phyloP scores from a whole-genome alignment of 129 eudicot species.

The Flaveria robusta region DNA sequence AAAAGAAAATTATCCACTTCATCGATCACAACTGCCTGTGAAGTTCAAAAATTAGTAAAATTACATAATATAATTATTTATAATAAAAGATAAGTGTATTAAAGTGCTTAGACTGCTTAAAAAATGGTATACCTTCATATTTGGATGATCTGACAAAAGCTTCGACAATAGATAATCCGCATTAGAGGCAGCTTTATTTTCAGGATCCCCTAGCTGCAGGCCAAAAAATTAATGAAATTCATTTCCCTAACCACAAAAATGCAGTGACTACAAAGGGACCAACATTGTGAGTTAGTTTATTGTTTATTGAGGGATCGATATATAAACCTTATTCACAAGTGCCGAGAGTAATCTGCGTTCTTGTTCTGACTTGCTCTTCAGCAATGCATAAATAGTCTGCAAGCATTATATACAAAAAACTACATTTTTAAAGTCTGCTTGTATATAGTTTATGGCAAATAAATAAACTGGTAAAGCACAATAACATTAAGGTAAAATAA shows the following conservation, averaged over 20 bases:
- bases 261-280: neutral
- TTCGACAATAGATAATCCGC: slow-evolving; percentile 86
- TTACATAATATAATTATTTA: neutral
- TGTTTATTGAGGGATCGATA: slow-evolving; percentile 1
- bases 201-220: slow-evolving; percentile 96
- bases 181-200: slow-evolving; percentile 90
- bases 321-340: slow-evolving; percentile 80
- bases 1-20: slow-evolving; percentile 95
- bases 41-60: slow-evolving; percentile 21
- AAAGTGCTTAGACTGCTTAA: slow-evolving; percentile 5
- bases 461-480: slow-evolving; percentile 6
- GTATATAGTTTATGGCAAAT: neutral
- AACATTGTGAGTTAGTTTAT: neutral
- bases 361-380: slow-evolving; percentile 91
- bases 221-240: slow-evolving; percentile 25
- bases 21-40: slow-evolving; percentile 89
- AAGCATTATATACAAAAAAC: slow-evolving; percentile 7
- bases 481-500: slow-evolving; percentile 25
- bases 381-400: slow-evolving; percentile 77
- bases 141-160: slow-evolving; percentile 91
- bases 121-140: slow-evolving; percentile 72
- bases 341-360: slow-evolving; percentile 87
- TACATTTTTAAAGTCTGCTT: neutral
- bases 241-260: slow-evolving; percentile 7
- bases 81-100: neutral